Evolutionary conservation across 2,329 filamentous ascomycete species (phyloP), one percentile per base, ranked within the genome.

Genomic region (Colletotrichum tropicicola): DNA sequence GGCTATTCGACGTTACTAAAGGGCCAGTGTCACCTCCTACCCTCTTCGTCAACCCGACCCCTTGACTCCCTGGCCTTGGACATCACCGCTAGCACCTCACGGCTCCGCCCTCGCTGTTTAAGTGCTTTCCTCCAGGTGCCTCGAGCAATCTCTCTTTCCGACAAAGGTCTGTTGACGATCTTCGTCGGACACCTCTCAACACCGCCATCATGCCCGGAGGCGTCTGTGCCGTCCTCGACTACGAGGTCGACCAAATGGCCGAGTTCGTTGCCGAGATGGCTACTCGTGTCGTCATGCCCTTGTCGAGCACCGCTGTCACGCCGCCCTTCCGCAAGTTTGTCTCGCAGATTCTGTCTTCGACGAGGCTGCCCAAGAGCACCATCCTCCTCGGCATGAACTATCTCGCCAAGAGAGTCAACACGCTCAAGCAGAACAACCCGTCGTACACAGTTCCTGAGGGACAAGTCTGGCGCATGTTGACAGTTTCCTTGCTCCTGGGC

Each of bases 201-300:
- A 64, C 73, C 70, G 73, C 72, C 82, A 88, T 80, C 73, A 89
- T 89, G 87, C 83, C 87, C 69, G 94, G 94, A 72, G 94, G 94
- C 72, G 94, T 98, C 39, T 96, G 94, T 72, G 93, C 93, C 73
- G 92, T 97, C 81, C 88, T 98, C 79, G 94, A 97, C 83, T 98
- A 98, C 78, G 94, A 97, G 80, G 95, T 97, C 89, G 93, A 97
- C 76, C 85, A 92, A 78, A 98, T 97, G 94, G 91, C 93, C 68
- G 93, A 97, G 77, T 98, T 97, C 79, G 94, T 97, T 75, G 91
- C 93, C 68, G 92, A 97, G 76, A 97, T 95, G 89, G 89, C 94
- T 66, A 86, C 83, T 23, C 83, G 87, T 45, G 79, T 89, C 32
- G 83, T 88, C 43, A 82, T 83, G 62, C 85, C 85, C 8, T 81